These are phyloP conservation scores for Mycena pura DNA, from an alignment of 768 basidiomycete species.

Conservation along the genomic window DNA sequence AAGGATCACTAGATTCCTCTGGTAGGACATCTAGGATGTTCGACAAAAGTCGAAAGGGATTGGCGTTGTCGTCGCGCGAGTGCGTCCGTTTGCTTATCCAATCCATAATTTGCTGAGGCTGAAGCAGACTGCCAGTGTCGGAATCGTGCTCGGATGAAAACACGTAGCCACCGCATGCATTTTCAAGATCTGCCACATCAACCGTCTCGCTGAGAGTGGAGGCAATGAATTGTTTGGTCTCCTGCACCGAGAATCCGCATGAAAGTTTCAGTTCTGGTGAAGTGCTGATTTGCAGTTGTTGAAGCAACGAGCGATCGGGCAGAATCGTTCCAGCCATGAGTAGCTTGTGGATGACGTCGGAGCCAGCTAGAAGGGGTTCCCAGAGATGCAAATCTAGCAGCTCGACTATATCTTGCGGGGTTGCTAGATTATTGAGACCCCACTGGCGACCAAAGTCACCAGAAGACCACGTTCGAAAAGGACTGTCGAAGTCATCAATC, in stretches of 20 bases:
- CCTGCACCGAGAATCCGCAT: conserved; percentile 7
- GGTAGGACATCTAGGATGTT: no score
- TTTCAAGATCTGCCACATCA: not conserved
- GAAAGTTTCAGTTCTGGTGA: not conserved
- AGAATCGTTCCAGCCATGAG: conserved; percentile 1
- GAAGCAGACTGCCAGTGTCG: not conserved
- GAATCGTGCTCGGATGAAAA: not conserved
- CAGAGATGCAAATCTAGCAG: not conserved
- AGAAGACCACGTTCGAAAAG: not conserved
- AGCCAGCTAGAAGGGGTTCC: not conserved
- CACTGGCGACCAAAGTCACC: not conserved
- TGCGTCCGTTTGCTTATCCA: no score
- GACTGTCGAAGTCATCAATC: conserved; percentile 5
- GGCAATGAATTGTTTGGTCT: not conserved
- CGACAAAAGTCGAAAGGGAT: no score
- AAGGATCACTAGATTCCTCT: no score
- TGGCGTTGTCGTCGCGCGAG: no score
- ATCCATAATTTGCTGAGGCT: not conserved
- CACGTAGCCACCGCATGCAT: not conserved
- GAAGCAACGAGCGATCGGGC: not conserved
- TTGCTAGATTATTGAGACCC: not conserved
- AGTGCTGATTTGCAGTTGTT: not conserved
- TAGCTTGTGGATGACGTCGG: conserved; percentile 3
- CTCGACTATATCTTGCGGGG: not conserved
- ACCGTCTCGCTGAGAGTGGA: not conserved